phyloP scores from a whole-genome alignment of 495 filamentous ascomycete genomes.

The Trichoderma virens region DNA sequence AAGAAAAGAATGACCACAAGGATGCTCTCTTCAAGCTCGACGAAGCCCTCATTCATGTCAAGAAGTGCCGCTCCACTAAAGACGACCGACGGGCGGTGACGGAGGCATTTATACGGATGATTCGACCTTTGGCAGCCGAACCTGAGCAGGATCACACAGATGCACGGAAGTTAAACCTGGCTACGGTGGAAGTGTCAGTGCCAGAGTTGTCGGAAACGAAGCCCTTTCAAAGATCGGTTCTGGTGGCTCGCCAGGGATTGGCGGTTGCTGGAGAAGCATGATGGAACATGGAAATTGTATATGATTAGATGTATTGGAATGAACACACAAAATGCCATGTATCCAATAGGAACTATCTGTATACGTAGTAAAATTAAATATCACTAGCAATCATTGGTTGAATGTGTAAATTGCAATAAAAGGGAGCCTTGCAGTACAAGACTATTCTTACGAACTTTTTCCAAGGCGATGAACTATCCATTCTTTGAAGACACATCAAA shows the following conservation, averaged over 20 bases:
- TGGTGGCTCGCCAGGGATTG: not conserved
- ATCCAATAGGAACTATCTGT: too few relatives aligned
- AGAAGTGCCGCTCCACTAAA: conserved; percentile 1
- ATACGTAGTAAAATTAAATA: too few relatives aligned
- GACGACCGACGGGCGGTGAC: not conserved
- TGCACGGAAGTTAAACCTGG: not conserved
- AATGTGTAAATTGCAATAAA: too few relatives aligned
- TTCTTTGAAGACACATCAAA: too few relatives aligned
- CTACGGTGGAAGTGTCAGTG: not conserved
- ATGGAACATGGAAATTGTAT: too few relatives aligned
- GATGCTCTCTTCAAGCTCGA: not conserved
- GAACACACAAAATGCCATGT: too few relatives aligned
- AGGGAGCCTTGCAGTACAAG: too few relatives aligned
- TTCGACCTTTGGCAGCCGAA: not conserved
- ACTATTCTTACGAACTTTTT: too few relatives aligned
- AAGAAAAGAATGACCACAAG: not conserved
- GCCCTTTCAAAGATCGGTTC: not conserved
- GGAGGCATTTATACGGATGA: not conserved
- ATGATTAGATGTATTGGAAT: too few relatives aligned
- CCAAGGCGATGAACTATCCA: too few relatives aligned
- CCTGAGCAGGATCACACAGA: not conserved
- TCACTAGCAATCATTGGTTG: too few relatives aligned
- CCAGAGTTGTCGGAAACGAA: not conserved
- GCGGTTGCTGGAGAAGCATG: not conserved
- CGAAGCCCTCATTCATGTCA: conserved; percentile 2